phyloP scores from a whole-genome alignment of 257 asterid genomes.

The Gentiana macrophylla region DNA sequence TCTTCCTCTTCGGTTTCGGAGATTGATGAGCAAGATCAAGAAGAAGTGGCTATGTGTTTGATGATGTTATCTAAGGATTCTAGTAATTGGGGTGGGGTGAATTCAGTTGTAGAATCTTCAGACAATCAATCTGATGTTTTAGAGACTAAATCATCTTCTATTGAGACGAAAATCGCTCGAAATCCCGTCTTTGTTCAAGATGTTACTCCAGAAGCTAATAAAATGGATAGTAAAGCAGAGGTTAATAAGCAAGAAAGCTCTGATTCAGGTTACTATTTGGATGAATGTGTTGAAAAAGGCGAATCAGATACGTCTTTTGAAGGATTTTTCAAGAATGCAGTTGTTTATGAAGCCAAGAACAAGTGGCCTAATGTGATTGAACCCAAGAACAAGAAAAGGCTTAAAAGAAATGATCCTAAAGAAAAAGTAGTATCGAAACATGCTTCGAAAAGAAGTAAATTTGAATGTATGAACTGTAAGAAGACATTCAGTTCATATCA shows the following conservation, averaged over 20 bases:
- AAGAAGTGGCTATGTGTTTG: conserved; percentile 71
- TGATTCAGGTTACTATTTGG: conserved; percentile 84
- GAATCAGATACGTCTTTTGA: conserved; percentile 68
- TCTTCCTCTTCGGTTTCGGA: conserved; percentile 61
- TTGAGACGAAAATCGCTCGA: conserved; percentile 32
- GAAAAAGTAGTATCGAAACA: conserved; percentile 20
- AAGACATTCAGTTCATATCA: conserved; percentile 77
- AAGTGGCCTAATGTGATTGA: conserved; percentile 14
- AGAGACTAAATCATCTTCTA: conserved; percentile 72
- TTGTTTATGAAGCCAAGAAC: conserved; percentile 8
- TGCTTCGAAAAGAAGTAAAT: conserved; percentile 45
- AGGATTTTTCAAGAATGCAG: conserved; percentile 20
- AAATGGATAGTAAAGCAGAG: conserved; percentile 21
- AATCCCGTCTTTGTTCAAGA: conserved; percentile 13
- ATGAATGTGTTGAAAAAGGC: conserved; percentile 40
- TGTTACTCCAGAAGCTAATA: conserved; percentile 18
- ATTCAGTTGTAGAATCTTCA: conserved; percentile 74
- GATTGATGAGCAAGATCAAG: conserved; percentile 67
- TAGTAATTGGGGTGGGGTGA: conserved; percentile 38
- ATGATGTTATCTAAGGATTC: conserved; percentile 79
- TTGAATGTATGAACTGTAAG: conserved; percentile 80
- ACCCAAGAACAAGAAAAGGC: conserved; percentile 20
- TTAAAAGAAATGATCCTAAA: conserved; percentile 21
- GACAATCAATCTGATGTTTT: conserved; percentile 70
- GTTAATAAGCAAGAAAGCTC: conserved; percentile 39